A percentile compares a stretch with the other conserved stretches of the same genome.
phyloP scores from a whole-genome alignment of 2,329 filamentous ascomycete species.

The Chaetothyriales sp. region DNA sequence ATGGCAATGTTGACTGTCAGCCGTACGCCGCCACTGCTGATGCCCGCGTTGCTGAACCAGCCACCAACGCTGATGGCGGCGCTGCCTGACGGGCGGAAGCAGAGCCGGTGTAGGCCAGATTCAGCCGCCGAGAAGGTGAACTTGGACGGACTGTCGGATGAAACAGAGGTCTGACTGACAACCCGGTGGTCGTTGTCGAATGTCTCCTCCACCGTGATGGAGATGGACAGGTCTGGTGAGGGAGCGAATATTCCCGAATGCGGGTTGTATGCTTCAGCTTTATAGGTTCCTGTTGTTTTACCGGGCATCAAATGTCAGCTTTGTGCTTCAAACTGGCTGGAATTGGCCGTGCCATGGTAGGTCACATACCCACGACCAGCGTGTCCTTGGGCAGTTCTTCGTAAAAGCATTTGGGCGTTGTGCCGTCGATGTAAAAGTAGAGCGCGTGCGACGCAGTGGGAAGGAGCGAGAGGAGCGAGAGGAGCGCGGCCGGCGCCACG shows the following conservation, averaged over 20 bases:
- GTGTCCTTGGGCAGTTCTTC: conserved; percentile 97
- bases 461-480: conserved; percentile 25
- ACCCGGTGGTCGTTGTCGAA: conserved; percentile 98
- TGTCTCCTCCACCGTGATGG: conserved; percentile 85
- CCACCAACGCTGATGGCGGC: conserved; percentile 48
- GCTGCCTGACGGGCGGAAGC: conserved; percentile 72
- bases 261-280: conserved; percentile 69
- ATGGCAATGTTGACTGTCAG: conserved; percentile 82
- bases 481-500: conserved; percentile 5
- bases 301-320: neutral
- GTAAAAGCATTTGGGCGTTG: conserved; percentile 84
- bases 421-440: conserved; percentile 89
- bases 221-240: conserved; percentile 64
- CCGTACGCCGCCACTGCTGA: conserved; percentile 59
- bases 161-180: conserved; percentile 51
- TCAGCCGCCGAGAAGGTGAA: conserved; percentile 95
- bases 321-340: neutral
- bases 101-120: conserved; percentile 88
- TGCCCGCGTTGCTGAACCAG: conserved; percentile 58
- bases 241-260: conserved; percentile 51
- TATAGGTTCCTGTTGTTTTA: conserved; percentile 54
- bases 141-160: conserved; percentile 57
- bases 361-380: conserved; percentile 61
- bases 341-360: neutral
- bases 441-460: conserved; percentile 56